Base-by-base conservation (phyloP, 768 basidiomycete genomes). In the Phlebiopsis gigantea region DNA sequence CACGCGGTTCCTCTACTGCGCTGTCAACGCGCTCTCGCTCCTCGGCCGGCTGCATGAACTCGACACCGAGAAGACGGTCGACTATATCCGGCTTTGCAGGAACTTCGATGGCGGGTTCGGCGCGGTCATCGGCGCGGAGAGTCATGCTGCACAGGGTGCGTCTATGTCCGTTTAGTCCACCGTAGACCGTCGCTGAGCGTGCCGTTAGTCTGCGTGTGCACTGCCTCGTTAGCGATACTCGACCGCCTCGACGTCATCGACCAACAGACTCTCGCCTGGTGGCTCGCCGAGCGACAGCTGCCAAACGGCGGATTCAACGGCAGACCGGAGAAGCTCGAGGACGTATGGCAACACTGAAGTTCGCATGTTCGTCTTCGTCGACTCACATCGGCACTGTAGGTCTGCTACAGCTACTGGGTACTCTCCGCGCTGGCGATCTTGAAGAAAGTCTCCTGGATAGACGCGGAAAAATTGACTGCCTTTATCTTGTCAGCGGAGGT, bases 91-190 rank as follows among this genome's bases (percentile, higher is more conserved):
- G 22, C 74, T 79, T 31, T 98, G 97, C 72, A 79, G 78, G 66
- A 99, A 98, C 69, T 98, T 93, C 68, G 97, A 99, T 66, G 95
- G 95, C 4, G 97, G 93, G 0, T 99, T 96, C 65, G 96, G 97
- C 24, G 85, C 78, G 46, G 70, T 74, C 15, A 78, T 83, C 15
- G 97, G 95, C 0, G 93, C 90, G 0, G 97, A 99, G 73, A 93
- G 89, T 58, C 97, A 99, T 74, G 83, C 94, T 12, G 90, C 79
- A 0, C 91, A 93, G 79, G 93, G 96, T 93, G 51, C 14, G 63
- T 29, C 6, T 26, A 21, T 10, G n/a, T n/a, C n/a, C 14, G 2
- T 25, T 4, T 26, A 15, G 1, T 9, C 24, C 5, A 46, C 9
- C 9, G 21, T 26, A 5, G 15, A 46, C 17, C 4, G 1, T 24